Conservation (phyloP, 192 early-diverging fungal genomes). For the Pilaira anomala region DNA sequence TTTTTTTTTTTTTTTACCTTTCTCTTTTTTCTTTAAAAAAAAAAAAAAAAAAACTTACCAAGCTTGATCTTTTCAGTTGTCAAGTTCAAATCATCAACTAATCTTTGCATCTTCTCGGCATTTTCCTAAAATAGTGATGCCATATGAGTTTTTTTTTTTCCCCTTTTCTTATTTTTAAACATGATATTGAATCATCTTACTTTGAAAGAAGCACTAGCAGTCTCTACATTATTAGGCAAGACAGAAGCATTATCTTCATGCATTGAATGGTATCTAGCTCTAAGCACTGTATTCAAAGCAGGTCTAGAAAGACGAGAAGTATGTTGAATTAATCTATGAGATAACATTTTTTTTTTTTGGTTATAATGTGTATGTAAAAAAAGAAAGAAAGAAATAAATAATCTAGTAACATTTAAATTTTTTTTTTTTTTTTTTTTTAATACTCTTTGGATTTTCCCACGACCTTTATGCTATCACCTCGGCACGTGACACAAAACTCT, state of each 20-base stretch:
- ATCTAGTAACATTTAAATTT: not conserved
- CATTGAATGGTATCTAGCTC: constrained; percentile 28
- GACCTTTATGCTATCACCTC: not conserved
- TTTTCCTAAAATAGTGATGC: constrained; percentile 66
- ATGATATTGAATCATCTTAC: constrained; percentile 37
- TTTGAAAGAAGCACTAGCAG: constrained; percentile 67
- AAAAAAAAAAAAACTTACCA: no score
- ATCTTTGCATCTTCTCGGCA: constrained; percentile 58
- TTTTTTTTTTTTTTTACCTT: not conserved
- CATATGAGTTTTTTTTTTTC: not conserved
- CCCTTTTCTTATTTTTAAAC: not conserved
- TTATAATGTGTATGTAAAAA: not conserved
- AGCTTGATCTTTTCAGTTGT: constrained; percentile 70
- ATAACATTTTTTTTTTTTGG: not conserved
- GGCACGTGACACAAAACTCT: no score
- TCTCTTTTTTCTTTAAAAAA: no score
- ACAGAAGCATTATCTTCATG: constrained; percentile 56
- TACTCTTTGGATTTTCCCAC: not conserved
- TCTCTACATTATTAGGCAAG: constrained; percentile 70
- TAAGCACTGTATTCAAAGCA: no score
- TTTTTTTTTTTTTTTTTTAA: not conserved
- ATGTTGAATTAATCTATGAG: not conserved
- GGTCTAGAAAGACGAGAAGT: no score
- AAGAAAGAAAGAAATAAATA: not conserved
- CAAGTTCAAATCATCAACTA: constrained; percentile 62